Evolutionary conservation across 768 basidiomycete genomes (phyloP), one percentile per base, ranked within the genome.

Genomic region (Artomyces pyxidatus): DNA sequence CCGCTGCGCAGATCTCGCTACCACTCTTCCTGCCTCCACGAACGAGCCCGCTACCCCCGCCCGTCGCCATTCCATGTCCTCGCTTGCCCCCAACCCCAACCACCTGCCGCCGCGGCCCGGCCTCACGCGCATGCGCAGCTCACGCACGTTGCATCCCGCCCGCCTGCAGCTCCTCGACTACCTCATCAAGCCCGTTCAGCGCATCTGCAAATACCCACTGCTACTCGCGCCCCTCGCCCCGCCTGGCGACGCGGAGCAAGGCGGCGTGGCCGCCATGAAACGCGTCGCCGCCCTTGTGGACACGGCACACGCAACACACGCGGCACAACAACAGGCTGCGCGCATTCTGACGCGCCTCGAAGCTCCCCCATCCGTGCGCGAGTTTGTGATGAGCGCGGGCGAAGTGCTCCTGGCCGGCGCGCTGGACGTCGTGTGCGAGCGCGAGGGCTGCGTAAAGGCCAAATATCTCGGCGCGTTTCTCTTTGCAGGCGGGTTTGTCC

Each of bases 111-210:
- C 4, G 14, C 9, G 26, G 27, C 37, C 27, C 41, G 41, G 25
- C 47, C 45, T 26, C 23, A 37, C 5, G 49, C 54, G 14, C 47
- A 53, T 47, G 30, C 47, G 38, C 44, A 32, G n/a, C 3, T 25
- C 25, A 3, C 14, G 7, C 46, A 53, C 7, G 45, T 39, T 44
- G 52, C 48, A 38, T 42, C 52, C 14, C 54, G 54, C 68, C 11
- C 76, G 77, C 19, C 75, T 88, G 30, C 73, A 74, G 49, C 81
- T 88, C 64, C 69, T 79, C 56, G 95, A 98, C 68, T 93, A 93
- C 62, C 76, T 97, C 68, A 97, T 99, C 69, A 92, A 92, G 65
- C 95, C 95, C n/a, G 77, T 97, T 14, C 95, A 99, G 65, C 74
- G 93, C 44, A 85, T 99, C 43, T 97, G 94, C 76, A 88, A 85